Base-by-base conservation (phyloP, 371 early-diverging fungal species). In the Batkoa obscura region DNA sequence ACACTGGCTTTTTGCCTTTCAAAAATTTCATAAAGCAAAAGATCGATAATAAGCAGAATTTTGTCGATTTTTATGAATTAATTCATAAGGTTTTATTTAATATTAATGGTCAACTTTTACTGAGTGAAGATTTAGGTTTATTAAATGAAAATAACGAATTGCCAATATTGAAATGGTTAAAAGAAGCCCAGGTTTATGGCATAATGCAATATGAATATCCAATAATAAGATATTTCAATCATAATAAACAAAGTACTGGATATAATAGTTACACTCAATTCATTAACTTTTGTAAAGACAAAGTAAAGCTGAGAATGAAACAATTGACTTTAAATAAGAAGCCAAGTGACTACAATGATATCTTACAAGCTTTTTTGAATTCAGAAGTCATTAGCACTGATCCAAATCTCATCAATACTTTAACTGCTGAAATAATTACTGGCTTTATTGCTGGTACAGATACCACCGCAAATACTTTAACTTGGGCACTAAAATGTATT, bases 71-170 rank as follows among this genome's bases (percentile, higher is more conserved):
- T 43, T 53, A 53, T 36, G n/a, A 41, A 1, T 31, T 55, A 6
- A 3, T 61, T 13, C 58, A 61, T 38, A 39, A 39, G 12, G 17
- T 32, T 32, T 13, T 54, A 31, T 37, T 61, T 4, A 75, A 77
- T 61, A 61, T 75, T 4, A 70, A 74, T 56, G 75, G 76, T 0
- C 62, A 66, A 32, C 67, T 73, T 0, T 72, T 69, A 8, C 74
- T 77, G 59, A 72, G 75, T 0, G 56, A 63, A 17, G 58, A 67
- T 1, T 74, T 77, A 48, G 62, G 69, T 17, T 66, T 75, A 66
- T 50, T 77, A 9, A 64, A 69, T 31, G 56, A 61, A 5, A 65
- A 66, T 12, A 59, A 55, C 17, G 67, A 71, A 46, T 23, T 23
- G 23, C 42, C 42, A 9, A 41, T 41, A 12, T 9, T 41, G 12